Percentiles rank a stretch among this genome's conserved stretches.
Conservation (phyloP, 2,329 filamentous ascomycete genomes). For the Rutstroemia sp. region DNA sequence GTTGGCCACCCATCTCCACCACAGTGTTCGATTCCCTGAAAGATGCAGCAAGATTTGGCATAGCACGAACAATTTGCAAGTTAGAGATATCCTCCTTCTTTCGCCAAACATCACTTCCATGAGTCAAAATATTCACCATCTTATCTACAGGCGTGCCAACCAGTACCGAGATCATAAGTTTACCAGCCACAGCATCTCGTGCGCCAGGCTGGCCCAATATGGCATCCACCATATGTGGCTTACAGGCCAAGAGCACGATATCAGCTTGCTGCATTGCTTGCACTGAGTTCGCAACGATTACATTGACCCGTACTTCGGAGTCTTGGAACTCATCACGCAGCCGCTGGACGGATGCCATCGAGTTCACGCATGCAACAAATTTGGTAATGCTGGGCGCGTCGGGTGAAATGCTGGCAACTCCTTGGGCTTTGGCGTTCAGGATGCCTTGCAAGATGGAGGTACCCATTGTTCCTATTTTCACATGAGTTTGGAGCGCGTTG, state of each 20-base stretch:
- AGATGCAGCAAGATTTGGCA: slow-evolving; percentile 77
- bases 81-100: slow-evolving; percentile 37
- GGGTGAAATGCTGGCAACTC: slow-evolving; percentile 2
- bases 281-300: slow-evolving; percentile 52
- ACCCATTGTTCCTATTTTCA: slow-evolving; percentile 22
- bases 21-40: slow-evolving; percentile 79
- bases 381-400: slow-evolving; percentile 18
- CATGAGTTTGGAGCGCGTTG: not conserved
- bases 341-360: slow-evolving; percentile 30
- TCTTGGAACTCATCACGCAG: slow-evolving; percentile 29
- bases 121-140: slow-evolving; percentile 50
- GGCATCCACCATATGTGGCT: slow-evolving; percentile 65
- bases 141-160: slow-evolving; percentile 68
- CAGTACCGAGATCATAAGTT: slow-evolving; percentile 75
- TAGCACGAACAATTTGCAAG: slow-evolving; percentile 58
- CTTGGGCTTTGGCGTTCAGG: slow-evolving; percentile 15
- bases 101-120: slow-evolving; percentile 29
- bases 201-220: slow-evolving; percentile 64
- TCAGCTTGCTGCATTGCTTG: slow-evolving; percentile 61
- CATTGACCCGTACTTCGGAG: slow-evolving; percentile 21
- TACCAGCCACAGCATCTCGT: slow-evolving; percentile 64
- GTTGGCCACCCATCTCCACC: slow-evolving; percentile 35
- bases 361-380: slow-evolving; percentile 38
- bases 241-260: slow-evolving; percentile 72
- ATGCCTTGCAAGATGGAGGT: slow-evolving; percentile 23